These are phyloP conservation scores for Thelonectria olida DNA, from an alignment of 2,329 filamentous ascomycete genomes.

Conservation along the genomic window DNA sequence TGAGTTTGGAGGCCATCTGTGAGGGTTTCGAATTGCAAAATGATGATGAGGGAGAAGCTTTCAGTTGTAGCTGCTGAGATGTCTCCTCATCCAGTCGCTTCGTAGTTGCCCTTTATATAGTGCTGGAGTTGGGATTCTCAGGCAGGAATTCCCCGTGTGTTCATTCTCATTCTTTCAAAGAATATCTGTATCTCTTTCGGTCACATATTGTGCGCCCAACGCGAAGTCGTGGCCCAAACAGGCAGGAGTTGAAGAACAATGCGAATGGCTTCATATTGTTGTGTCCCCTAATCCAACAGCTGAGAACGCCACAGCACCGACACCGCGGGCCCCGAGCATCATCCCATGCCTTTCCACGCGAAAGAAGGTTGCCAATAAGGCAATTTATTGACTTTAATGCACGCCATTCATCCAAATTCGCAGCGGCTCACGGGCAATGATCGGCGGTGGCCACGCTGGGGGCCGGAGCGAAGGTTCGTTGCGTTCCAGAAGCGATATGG, in stretches of 20 bases:
- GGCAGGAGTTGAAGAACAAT: constrained; percentile 35
- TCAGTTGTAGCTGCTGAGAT: constrained; percentile 4
- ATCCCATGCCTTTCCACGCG: neutral
- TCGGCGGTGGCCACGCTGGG: constrained; percentile 8
- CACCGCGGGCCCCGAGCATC: neutral
- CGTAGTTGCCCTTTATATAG: constrained; percentile 27
- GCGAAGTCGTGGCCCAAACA: constrained; percentile 18
- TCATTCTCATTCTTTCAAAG: constrained; percentile 7
- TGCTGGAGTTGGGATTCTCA: neutral
- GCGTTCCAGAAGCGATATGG: constrained; percentile 5
- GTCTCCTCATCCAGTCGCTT: neutral
- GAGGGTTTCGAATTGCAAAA: neutral
- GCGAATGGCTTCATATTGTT: constrained; percentile 38
- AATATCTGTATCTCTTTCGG: constrained; percentile 2
- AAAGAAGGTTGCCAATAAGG: neutral
- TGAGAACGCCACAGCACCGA: constrained; percentile 13
- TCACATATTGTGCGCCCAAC: neutral
- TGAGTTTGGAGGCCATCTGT: constrained; percentile 17
- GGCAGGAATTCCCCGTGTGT: neutral
- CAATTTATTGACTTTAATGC: neutral
- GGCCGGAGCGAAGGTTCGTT: neutral
- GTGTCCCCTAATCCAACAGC: constrained; percentile 22
- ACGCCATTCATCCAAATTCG: constrained; percentile 8
- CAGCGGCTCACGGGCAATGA: neutral
- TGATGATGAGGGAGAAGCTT: neutral